Percentiles rank a stretch among this genome's conserved stretches.
Conservation (phyloP, 306 rosid genomes). For the Senna siamea region DNA sequence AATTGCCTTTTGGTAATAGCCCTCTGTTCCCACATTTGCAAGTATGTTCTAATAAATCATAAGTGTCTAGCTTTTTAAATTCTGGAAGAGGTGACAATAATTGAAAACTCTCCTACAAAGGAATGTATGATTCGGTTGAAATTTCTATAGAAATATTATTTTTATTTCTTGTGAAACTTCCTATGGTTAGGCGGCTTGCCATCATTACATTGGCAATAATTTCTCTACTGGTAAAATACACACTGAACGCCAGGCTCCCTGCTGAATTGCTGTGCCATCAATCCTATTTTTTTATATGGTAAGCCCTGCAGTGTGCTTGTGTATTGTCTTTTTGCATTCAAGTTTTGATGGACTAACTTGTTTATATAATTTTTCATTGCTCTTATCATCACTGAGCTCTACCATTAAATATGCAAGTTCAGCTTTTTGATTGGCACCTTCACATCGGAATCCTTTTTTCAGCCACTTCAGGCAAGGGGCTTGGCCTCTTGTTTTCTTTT, state of each 20-base stretch:
- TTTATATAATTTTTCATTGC: background rate
- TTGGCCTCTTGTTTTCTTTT: background rate
- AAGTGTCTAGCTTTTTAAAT: conserved; percentile 30
- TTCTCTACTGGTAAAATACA: conserved; percentile 1
- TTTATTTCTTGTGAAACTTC: conserved; percentile 17
- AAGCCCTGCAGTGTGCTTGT: background rate
- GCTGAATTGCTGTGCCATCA: conserved; percentile 26
- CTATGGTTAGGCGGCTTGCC: conserved; percentile 22
- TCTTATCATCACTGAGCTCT: background rate
- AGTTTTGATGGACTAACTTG: background rate
- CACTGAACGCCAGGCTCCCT: background rate
- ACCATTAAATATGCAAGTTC: background rate
- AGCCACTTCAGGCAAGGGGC: too few species aligned
- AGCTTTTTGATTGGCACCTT: background rate
- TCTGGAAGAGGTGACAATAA: conserved; percentile 26
- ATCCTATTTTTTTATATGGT: conserved; percentile 23
- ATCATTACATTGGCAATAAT: conserved; percentile 20
- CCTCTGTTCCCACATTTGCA: conserved; percentile 46
- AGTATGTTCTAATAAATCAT: conserved; percentile 29
- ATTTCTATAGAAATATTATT: background rate
- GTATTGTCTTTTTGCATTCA: background rate
- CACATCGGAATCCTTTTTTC: too few species aligned
- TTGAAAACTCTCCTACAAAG: conserved; percentile 28
- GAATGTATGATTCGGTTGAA: conserved; percentile 13
- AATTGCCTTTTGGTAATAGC: conserved; percentile 36